Evolutionary conservation across 1,139 yeast species (phyloP).

Genomic region (Yamadazyma jaroonii): DNA sequence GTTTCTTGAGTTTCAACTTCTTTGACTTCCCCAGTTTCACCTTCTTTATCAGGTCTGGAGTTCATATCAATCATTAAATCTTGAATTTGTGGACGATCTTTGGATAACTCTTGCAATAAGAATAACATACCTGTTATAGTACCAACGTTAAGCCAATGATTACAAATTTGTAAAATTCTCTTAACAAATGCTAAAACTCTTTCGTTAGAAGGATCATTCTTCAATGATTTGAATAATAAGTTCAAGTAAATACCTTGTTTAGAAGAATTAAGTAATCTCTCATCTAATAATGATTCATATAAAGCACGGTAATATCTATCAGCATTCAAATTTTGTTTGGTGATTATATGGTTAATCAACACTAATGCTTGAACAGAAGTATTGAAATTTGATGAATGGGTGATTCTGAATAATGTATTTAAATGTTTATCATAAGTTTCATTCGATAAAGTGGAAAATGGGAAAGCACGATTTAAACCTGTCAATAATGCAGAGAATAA

Average conservation of each 20-base stretch:
- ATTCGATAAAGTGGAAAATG: conserved; percentile 77
- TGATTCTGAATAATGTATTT: conserved; percentile 81
- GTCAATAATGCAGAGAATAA: conserved; percentile 88
- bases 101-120: conserved; percentile 63
- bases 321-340: conserved; percentile 52
- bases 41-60: conserved; percentile 34
- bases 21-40: conserved; percentile 8
- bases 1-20: conserved; percentile 45
- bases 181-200: conserved; percentile 90
- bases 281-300: conserved; percentile 86
- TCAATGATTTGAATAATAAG: conserved; percentile 77
- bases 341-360: conserved; percentile 72
- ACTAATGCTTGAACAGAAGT: conserved; percentile 92
- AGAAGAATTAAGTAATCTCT: conserved; percentile 77
- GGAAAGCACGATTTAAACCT: conserved; percentile 95
- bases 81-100: conserved; percentile 40
- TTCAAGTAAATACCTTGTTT: conserved; percentile 89
- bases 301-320: conserved; percentile 86
- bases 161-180: conserved; percentile 80
- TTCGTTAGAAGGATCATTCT: conserved; percentile 58
- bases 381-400: conserved; percentile 92
- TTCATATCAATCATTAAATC: conserved; percentile 42
- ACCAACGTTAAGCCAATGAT: conserved; percentile 86
- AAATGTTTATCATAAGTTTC: conserved; percentile 74
- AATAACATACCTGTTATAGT: conserved; percentile 87